Percentiles rank a stretch among this genome's conserved stretches.
These are phyloP conservation scores for Begonia masoniana DNA, from an alignment of 306 rosid species.

Conservation along the genomic window DNA sequence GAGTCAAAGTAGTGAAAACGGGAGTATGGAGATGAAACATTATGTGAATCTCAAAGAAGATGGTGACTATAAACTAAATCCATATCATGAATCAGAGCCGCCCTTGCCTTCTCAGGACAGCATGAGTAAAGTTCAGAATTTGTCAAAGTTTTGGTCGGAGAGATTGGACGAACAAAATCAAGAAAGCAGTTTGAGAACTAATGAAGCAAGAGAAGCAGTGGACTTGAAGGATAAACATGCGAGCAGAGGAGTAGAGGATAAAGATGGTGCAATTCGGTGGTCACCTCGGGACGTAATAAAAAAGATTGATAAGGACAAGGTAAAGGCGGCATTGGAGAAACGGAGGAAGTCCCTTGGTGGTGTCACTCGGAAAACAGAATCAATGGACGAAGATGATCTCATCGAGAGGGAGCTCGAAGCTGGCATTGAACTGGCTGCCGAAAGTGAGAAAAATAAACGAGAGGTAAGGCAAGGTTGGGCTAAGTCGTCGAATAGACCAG, in stretches of 20 bases:
- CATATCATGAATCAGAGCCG: conserved; percentile 21
- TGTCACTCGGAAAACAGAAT: conserved; percentile 52
- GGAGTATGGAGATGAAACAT: conserved; percentile 39
- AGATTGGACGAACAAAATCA: conserved; percentile 35
- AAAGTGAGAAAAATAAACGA: conserved; percentile 58
- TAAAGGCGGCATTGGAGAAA: conserved; percentile 88
- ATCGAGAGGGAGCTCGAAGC: conserved; percentile 94
- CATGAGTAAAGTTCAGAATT: conserved; percentile 31
- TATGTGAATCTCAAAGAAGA: conserved; percentile 32
- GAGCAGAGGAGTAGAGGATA: conserved; percentile 39
- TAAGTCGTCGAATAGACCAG: conserved; percentile 49
- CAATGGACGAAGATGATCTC: conserved; percentile 90
- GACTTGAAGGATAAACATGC: conserved; percentile 53
- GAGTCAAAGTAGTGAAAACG: conserved; percentile 43
- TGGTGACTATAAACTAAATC: conserved; percentile 41
- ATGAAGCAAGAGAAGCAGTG: conserved; percentile 38
- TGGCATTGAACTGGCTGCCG: conserved; percentile 76
- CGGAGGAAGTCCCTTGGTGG: conserved; percentile 67
- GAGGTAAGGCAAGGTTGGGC: conserved; percentile 73
- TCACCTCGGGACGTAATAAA: conserved; percentile 75
- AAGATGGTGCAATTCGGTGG: conserved; percentile 33
- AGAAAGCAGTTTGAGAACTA: conserved; percentile 33
- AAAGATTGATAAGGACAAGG: conserved; percentile 76
- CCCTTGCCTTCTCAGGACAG: conserved; percentile 26
- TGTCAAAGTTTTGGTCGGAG: conserved; percentile 28